phyloP scores from a whole-genome alignment of 1,284 basidiomycete genomes.

The Salmacisia buchloeana region DNA sequence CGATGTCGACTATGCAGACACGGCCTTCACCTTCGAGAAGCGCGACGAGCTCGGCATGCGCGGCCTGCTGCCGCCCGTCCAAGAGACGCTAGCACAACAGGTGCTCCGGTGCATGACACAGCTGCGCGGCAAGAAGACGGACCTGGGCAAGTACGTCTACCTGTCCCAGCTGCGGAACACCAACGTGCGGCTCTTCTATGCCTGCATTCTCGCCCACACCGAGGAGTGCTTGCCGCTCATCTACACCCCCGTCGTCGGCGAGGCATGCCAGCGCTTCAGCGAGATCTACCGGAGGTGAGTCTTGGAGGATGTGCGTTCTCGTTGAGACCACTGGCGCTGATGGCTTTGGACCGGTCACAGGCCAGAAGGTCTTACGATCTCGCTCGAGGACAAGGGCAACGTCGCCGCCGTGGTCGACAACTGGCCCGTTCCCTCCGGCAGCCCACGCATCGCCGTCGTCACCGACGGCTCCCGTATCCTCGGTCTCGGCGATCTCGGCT shows the following conservation, averaged over 20 bases:
- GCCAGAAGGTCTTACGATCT: slow-evolving; percentile 59
- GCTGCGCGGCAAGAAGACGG: slow-evolving; percentile 65
- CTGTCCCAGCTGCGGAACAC: slow-evolving; percentile 67
- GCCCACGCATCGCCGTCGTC: slow-evolving; percentile 51
- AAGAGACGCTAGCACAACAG: slow-evolving; percentile 58
- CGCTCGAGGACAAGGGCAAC: slow-evolving; percentile 65
- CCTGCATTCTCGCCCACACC: slow-evolving; percentile 58
- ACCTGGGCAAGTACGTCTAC: slow-evolving; percentile 76
- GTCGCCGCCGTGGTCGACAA: slow-evolving; percentile 66
- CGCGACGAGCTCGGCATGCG: slow-evolving; percentile 65
- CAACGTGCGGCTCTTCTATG: slow-evolving; percentile 69
- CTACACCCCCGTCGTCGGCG: slow-evolving; percentile 87
- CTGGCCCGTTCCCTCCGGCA: slow-evolving; percentile 62
- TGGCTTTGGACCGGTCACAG: slow-evolving; percentile 53
- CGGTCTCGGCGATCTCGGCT: slow-evolving; percentile 78
- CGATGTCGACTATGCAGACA: slow-evolving; percentile 44
- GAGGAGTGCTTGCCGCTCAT: slow-evolving; percentile 60
- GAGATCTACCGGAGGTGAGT: slow-evolving; percentile 56
- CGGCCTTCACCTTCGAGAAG: slow-evolving; percentile 65
- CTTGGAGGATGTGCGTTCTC: background rate
- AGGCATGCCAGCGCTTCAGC: slow-evolving; percentile 63
- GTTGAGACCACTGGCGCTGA: background rate
- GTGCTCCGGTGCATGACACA: slow-evolving; percentile 63
- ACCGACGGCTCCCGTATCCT: slow-evolving; percentile 85
- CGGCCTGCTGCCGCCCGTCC: slow-evolving; percentile 64